Base-by-base conservation (phyloP, 331 rosid species). In the Stylosanthes scabra region DNA sequence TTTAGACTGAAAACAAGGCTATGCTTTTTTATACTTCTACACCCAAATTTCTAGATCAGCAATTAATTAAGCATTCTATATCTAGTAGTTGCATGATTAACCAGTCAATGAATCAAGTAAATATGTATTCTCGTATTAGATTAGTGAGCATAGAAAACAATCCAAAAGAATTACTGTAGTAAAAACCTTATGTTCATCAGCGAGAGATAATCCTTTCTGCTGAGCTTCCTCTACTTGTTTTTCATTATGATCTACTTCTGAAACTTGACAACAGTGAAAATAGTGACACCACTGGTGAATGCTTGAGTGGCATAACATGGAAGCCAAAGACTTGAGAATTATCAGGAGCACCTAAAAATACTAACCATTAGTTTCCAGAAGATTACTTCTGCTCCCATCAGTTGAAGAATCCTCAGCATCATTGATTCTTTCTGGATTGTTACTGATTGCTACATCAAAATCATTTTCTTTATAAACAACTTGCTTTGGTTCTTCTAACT, bases 401-500 rank as follows among this genome's bases (percentile, higher is more conserved):
- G 41, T 73, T 80, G 12, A 74, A 45, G 93, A 78, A 40, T 55
- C 82, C 71, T 58, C 77, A 70, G 55, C 73, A 68, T 75, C 87
- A 52, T 64, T 67, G 16, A 11, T 59, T 42, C 78, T 68, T 29
- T 70, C 70, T 2, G 71, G 71, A 68, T 59, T 71, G 60, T 70
- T 28, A 67, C 71, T 74, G 74, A 59, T 44, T 2, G 9, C 55
- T 45, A 87, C 79, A 75, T 9, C 77, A 46, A 71, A 76, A 66
- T 86, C 79, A 42, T 69, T 81, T 60, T 96, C 94, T 81, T 86
- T 78, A 59, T 86, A 96, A 81, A 90, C 91, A 83, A 94, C 78
- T 60, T 89, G 82, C 69, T 82, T 84, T 5, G 98, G 97, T 83
- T 81, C 98, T 78, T 85, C 89, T 86, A 92, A 82, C 62, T 81